A percentile compares a stretch with the other conserved stretches of the same genome.
Evolutionary conservation across 129 eudicot genomes (phyloP).

Genomic region (Arctium lappa): DNA sequence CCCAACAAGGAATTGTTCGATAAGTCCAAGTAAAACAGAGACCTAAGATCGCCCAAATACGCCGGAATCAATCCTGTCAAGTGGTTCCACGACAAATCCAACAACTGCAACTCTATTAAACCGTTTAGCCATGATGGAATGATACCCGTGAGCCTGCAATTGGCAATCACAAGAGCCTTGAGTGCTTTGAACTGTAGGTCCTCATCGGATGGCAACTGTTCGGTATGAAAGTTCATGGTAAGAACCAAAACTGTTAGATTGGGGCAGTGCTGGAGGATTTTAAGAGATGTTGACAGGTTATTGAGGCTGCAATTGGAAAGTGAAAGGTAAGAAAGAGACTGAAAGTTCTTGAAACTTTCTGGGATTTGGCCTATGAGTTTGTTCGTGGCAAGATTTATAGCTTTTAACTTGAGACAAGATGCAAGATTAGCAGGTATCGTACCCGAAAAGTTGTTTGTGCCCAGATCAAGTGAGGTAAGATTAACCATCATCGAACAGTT

Average conservation of each 20-base stretch:
- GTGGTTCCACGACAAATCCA: slow-evolving; percentile 61
- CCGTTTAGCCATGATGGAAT: slow-evolving; percentile 50
- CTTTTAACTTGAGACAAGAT: slow-evolving; percentile 23
- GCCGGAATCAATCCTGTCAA: slow-evolving; percentile 52
- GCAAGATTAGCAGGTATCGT: slow-evolving; percentile 43
- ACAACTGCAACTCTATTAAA: slow-evolving; percentile 36
- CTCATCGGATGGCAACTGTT: slow-evolving; percentile 36
- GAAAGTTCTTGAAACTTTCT: slow-evolving; percentile 13
- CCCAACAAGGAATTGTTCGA: slow-evolving; percentile 51
- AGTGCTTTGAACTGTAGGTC: slow-evolving; percentile 29
- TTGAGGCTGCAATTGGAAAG: too few species aligned
- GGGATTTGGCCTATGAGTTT: slow-evolving; percentile 49
- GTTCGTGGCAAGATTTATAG: slow-evolving; percentile 39
- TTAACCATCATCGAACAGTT: slow-evolving; percentile 57
- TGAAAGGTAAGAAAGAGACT: too few species aligned
- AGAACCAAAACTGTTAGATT: too few species aligned
- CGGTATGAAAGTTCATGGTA: slow-evolving; percentile 3
- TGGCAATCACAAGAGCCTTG: slow-evolving; percentile 45
- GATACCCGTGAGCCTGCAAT: slow-evolving; percentile 48
- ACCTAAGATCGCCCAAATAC: slow-evolving; percentile 41
- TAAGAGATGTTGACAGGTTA: too few species aligned
- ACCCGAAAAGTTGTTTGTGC: slow-evolving; percentile 35
- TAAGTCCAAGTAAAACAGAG: slow-evolving; percentile 54
- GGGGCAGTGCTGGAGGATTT: too few species aligned
- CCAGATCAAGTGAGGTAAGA: slow-evolving; percentile 51